These are phyloP conservation scores for Cinchona pubescens DNA, from an alignment of 257 asterid species.

Conservation along the genomic window DNA sequence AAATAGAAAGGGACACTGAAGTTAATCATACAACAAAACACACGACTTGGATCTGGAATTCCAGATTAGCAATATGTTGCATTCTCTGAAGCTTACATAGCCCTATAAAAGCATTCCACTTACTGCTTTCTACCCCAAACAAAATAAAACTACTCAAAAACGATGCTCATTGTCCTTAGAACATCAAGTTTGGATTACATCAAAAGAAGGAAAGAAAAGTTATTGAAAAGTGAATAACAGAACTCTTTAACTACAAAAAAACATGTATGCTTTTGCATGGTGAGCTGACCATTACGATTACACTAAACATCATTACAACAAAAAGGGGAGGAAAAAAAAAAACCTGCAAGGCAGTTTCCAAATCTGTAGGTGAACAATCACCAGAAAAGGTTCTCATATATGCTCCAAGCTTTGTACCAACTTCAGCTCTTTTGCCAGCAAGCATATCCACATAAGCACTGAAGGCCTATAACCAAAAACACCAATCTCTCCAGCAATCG, in stretches of 20 bases:
- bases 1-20: background rate
- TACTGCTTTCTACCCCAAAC: background rate
- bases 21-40: background rate
- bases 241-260: background rate
- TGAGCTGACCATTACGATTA: background rate
- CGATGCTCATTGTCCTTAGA: background rate
- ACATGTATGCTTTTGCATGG: background rate
- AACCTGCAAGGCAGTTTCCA: conserved; percentile 97
- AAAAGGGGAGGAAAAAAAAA: no score
- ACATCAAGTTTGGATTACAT: background rate
- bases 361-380: conserved; percentile 93
- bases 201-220: background rate
- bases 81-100: background rate
- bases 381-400: conserved; percentile 95
- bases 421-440: conserved; percentile 98
- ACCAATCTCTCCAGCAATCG: conserved; percentile 97
- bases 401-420: conserved; percentile 85
- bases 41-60: background rate
- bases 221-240: background rate
- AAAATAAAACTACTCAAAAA: background rate
- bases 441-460: conserved; percentile 86
- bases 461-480: conserved; percentile 93
- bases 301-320: conserved; percentile 1
- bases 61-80: background rate
- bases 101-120: background rate